Conservation (phyloP, 805 yeast genomes). For the Sugiyamaella marilandica region DNA sequence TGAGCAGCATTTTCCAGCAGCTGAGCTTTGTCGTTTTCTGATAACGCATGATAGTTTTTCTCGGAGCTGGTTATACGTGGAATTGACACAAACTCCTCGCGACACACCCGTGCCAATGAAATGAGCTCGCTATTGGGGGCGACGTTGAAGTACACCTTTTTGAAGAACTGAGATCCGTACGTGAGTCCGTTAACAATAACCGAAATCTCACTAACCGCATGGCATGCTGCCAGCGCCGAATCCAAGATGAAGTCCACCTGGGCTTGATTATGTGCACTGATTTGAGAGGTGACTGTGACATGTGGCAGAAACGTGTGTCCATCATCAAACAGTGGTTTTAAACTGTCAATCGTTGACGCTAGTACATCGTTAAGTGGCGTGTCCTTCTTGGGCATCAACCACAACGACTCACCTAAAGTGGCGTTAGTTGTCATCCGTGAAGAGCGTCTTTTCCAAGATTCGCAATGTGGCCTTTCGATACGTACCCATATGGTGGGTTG, state of each 20-base stretch:
- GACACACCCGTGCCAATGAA: constrained; percentile 43
- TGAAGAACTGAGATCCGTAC: constrained; percentile 47
- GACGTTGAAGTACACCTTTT: constrained; percentile 50
- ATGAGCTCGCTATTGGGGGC: constrained; percentile 43
- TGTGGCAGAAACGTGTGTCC: constrained; percentile 72
- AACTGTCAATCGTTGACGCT: constrained; percentile 54
- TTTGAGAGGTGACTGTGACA: constrained; percentile 64
- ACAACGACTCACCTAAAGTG: constrained; percentile 52
- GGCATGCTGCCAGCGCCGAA: constrained; percentile 54
- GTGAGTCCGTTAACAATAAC: constrained; percentile 41
- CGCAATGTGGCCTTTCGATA: not conserved
- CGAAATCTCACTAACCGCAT: constrained; percentile 37
- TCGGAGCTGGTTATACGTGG: constrained; percentile 22
- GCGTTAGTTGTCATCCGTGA: constrained; percentile 2
- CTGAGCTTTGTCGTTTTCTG: constrained; percentile 23
- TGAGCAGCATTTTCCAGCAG: constrained; percentile 34
- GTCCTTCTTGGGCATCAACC: constrained; percentile 67
- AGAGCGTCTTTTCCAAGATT: not conserved
- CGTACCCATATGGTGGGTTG: not conserved
- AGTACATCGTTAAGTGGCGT: constrained; percentile 53
- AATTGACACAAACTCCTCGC: constrained; percentile 32
- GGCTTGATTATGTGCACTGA: constrained; percentile 45
- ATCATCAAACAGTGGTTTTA: constrained; percentile 67
- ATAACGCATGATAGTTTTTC: constrained; percentile 27
- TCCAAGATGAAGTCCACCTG: constrained; percentile 58